Evolutionary conservation across 345 rosid genomes (phyloP).

Genomic region (Triadica sebifera): DNA sequence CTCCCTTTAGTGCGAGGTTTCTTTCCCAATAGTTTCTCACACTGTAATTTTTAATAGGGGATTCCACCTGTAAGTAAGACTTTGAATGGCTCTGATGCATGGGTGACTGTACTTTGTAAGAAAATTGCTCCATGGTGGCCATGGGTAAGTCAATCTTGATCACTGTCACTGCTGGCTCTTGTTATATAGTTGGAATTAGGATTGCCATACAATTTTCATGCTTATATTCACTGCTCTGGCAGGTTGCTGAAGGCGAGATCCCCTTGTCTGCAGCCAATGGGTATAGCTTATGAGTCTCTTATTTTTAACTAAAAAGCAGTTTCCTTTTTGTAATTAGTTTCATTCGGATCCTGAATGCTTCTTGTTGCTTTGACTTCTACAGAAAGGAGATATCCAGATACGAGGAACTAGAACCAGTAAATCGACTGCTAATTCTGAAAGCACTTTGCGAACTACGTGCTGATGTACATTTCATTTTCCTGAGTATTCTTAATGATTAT

Average conservation of each 20-base stretch:
- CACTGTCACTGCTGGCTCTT: slow-evolving; percentile 10
- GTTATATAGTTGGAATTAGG: not conserved
- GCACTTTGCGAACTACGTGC: slow-evolving; percentile 89
- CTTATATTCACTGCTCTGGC: slow-evolving; percentile 12
- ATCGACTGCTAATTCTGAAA: slow-evolving; percentile 61
- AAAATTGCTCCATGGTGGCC: slow-evolving; percentile 78
- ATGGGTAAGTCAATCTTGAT: slow-evolving; percentile 48
- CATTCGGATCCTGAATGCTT: slow-evolving; percentile 4
- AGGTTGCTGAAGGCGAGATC: slow-evolving; percentile 83
- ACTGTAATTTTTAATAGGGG: slow-evolving; percentile 43
- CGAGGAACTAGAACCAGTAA: slow-evolving; percentile 54
- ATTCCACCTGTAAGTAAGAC: slow-evolving; percentile 64
- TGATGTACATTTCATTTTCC: slow-evolving; percentile 39
- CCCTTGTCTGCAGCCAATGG: slow-evolving; percentile 60
- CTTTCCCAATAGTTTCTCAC: not conserved
- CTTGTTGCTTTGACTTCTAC: slow-evolving; percentile 27
- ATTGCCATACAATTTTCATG: not conserved
- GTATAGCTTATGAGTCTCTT: slow-evolving; percentile 26
- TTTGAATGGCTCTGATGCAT: slow-evolving; percentile 52
- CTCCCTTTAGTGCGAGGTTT: not conserved
- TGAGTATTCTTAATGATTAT: slow-evolving; percentile 16
- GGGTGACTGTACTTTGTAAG: slow-evolving; percentile 82
- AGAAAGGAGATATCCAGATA: slow-evolving; percentile 67
- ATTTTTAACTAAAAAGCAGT: not conserved
- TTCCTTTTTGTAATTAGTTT: slow-evolving; percentile 5